These are phyloP conservation scores for Fusarium sp. DNA, from an alignment of 2,329 filamentous ascomycete species.

Conservation along the genomic window DNA sequence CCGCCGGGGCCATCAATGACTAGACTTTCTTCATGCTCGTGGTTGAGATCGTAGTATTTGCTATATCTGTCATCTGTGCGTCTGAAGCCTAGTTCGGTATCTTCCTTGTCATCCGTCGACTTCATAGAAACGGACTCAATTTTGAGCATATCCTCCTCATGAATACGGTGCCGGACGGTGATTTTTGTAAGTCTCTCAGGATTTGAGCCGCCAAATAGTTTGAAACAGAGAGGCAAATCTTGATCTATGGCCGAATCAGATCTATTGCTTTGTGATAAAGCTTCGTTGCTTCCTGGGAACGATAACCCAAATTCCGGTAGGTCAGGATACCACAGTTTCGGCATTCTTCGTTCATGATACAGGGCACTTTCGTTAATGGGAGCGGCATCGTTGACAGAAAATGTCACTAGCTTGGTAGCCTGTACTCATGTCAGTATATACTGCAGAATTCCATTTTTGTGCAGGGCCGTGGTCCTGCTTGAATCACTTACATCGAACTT, in stretches of 20 bases:
- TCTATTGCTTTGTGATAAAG: background rate
- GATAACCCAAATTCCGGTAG: background rate
- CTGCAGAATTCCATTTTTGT: too few species aligned
- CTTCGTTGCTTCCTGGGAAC: background rate
- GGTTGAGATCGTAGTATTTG: background rate
- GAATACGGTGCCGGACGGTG: background rate
- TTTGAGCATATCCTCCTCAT: background rate
- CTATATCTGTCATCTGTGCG: background rate
- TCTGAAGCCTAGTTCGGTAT: background rate
- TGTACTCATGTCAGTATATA: background rate
- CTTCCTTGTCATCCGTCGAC: background rate
- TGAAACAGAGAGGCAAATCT: background rate
- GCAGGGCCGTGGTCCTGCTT: background rate
- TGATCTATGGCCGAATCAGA: background rate
- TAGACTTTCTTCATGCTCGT: background rate
- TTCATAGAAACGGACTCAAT: background rate
- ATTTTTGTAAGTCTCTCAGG: background rate
- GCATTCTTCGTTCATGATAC: background rate
- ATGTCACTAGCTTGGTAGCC: conserved; percentile 6
- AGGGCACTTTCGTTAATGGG: background rate
- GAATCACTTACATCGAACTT: conserved; percentile 8
- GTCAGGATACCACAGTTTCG: conserved; percentile 2
- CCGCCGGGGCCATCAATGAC: background rate
- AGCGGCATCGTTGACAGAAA: background rate
- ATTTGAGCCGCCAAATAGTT: background rate